Conservation (phyloP, 306 rosid species). For the Lablab purpureus region DNA sequence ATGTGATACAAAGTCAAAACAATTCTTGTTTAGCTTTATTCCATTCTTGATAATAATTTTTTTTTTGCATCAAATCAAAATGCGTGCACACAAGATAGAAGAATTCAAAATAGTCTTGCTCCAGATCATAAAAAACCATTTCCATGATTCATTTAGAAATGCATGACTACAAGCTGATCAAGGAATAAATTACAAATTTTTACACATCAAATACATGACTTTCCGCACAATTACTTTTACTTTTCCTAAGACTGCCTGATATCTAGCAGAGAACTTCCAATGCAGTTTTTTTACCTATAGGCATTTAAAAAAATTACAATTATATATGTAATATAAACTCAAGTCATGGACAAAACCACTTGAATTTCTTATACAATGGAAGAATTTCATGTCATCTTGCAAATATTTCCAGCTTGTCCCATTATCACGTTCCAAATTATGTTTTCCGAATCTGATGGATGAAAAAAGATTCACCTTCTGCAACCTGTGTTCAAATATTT, state of each 20-base stretch:
- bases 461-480: conserved; percentile 37
- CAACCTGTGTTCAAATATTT: conserved; percentile 6
- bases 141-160: conserved; percentile 18
- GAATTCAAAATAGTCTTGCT: conserved; percentile 1
- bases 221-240: conserved; percentile 15
- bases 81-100: neutral
- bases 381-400: conserved; percentile 32
- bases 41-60: no score
- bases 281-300: conserved; percentile 28
- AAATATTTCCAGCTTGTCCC: conserved; percentile 18
- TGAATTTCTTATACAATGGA: conserved; percentile 6
- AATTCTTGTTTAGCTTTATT: neutral
- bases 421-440: conserved; percentile 16
- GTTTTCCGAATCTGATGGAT: conserved; percentile 36
- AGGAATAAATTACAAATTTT: conserved; percentile 33
- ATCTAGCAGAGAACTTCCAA: conserved; percentile 18
- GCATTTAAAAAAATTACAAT: neutral
- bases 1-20: neutral
- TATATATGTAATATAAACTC: conserved; percentile 41
- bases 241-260: conserved; percentile 38
- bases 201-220: conserved; percentile 35
- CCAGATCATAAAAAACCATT: conserved; percentile 24
- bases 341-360: conserved; percentile 31
- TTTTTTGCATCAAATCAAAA: neutral
- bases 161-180: conserved; percentile 31